These are phyloP conservation scores for Daldinia eschscholtzii DNA, from an alignment of 2,329 filamentous ascomycete species.

Conservation along the genomic window DNA sequence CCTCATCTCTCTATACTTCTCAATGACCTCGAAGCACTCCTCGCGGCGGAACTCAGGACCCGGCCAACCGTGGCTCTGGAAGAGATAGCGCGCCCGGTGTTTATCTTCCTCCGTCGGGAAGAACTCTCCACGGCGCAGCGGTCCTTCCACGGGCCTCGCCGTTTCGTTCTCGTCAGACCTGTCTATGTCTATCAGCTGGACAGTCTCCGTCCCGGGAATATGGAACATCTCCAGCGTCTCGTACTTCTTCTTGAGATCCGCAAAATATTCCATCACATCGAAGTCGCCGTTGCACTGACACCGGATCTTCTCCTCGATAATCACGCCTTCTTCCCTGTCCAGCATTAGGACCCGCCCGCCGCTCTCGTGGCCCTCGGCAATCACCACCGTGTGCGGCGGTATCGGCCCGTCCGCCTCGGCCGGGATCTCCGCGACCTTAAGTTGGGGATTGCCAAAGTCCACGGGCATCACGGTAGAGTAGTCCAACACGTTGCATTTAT, in stretches of 20 bases:
- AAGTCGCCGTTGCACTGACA: background rate
- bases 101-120: background rate
- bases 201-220: background rate
- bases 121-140: background rate
- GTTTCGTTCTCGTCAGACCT: background rate
- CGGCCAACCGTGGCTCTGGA: background rate
- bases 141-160: background rate
- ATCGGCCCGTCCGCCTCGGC: background rate
- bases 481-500: background rate
- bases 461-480: background rate
- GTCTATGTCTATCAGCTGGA: background rate
- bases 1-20: background rate
- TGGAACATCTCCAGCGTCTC: background rate
- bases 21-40: slow-evolving; percentile 5
- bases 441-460: background rate
- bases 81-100: background rate
- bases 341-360: background rate
- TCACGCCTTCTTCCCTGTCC: background rate
- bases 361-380: slow-evolving; percentile 5
- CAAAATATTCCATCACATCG: slow-evolving; percentile 1
- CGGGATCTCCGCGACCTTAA: background rate
- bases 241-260: background rate
- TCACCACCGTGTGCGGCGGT: background rate
- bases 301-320: background rate
- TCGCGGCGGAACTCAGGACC: background rate